Base-by-base conservation (phyloP, 2,329 filamentous ascomycete species). In the Dactylellina haptotyla region DNA sequence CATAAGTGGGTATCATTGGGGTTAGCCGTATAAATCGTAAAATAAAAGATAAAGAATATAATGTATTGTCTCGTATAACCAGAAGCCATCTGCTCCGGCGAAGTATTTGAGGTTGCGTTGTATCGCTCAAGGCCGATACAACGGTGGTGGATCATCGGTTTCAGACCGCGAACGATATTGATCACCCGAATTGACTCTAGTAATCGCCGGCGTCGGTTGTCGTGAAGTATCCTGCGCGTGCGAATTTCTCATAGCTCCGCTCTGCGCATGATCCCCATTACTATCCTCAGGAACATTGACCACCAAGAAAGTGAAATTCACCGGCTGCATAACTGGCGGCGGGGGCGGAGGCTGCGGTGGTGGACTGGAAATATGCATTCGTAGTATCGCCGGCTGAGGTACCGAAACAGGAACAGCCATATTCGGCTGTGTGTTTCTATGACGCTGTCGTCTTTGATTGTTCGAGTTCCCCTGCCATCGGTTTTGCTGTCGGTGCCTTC, bases 61-160 rank as follows among this genome's bases (percentile, higher is more conserved):
- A 9, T 20, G 39, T 8, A 4, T 9, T 43, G 16, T 10, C 6
- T 34, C 4, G 6, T 43, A 43, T 23, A 46, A 46, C 18, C n/a
- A 3, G 18, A 25, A 53, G 14, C 18, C 51, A 23, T 41, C 16
- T 16, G 3, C n/a, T 28, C 9, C 4, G 26, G 5, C 34, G 26
- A 14, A 37, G 9, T 5, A n/a, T 50, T 2, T 14, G n/a, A n/a
- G n/a, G n/a, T n/a, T n/a, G n/a, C n/a, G n/a, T n/a, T n/a, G n/a
- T n/a, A n/a, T n/a, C n/a, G n/a, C n/a, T 69, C n/a, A 69, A 32
- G 64, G 64, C 18, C 34, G 32, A 25, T 69, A 69, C 0, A 48
- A 46, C 8, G 64, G 64, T 14, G 64, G 64, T 8, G 64, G 34
- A 18, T 43, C 54, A 26, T 69, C 64, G 14, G 26, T 57, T 12